These are phyloP conservation scores for Tricholoma sp. DNA, from an alignment of 768 basidiomycete genomes.

Conservation along the genomic window DNA sequence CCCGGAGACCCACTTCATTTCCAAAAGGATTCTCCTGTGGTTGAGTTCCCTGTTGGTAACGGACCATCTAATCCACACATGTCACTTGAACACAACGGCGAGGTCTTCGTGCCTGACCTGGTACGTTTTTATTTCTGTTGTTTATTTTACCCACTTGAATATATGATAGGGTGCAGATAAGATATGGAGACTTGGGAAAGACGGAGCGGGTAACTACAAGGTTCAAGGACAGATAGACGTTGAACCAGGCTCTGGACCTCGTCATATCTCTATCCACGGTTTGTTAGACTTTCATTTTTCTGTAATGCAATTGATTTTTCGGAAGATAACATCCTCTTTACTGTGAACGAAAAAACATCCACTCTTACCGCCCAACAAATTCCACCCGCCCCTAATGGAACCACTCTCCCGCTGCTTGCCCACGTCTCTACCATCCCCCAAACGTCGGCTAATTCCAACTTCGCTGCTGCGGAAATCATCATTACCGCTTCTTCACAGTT, in stretches of 20 bases:
- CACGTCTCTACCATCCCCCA: conserved; percentile 41
- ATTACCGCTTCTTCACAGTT: conserved; percentile 35
- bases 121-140: conserved; percentile 29
- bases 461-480: conserved; percentile 51
- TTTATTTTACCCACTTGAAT: background rate
- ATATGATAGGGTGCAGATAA: conserved; percentile 53
- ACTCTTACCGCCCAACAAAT: conserved; percentile 48
- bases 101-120: conserved; percentile 62
- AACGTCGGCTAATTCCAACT: conserved; percentile 31
- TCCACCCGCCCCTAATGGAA: conserved; percentile 43
- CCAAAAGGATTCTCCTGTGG: conserved; percentile 28
- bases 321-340: conserved; percentile 44
- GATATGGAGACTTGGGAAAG: conserved; percentile 57
- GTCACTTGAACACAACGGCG: conserved; percentile 48
- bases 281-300: background rate
- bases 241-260: conserved; percentile 60
- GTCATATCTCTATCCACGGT: conserved; percentile 40
- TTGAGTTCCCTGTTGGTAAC: conserved; percentile 44
- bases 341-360: conserved; percentile 46
- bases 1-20: conserved; percentile 36
- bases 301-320: background rate
- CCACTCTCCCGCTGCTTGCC: conserved; percentile 37
- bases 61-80: conserved; percentile 60
- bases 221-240: conserved; percentile 60
- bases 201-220: conserved; percentile 37